Evolutionary conservation across 768 basidiomycete species (phyloP), one percentile per base, ranked within the genome.

Genomic region (Suillus bovinus): DNA sequence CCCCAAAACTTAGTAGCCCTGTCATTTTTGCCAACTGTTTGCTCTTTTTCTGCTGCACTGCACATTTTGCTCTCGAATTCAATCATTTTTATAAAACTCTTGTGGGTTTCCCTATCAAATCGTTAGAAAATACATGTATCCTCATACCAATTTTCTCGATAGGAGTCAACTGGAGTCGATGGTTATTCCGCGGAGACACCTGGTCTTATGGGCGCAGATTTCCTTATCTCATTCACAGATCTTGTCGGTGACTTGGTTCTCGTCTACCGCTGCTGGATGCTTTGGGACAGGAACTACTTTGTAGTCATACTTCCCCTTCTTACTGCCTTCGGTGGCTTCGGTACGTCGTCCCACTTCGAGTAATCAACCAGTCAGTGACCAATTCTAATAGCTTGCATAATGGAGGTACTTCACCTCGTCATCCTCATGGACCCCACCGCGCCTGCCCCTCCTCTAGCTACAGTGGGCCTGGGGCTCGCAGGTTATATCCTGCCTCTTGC

Each of bases 241-340:
- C 71, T 80, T 42, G 34, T 77, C 24, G 78, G 77, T 2, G 70
- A 78, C 65, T 17, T 73, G 39, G 63, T 75, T 52, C 72, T 80
- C 38, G 64, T 78, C 33, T 80, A 80, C 60, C 80, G 81, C 38
- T 80, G 78, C 67, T 81, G 77, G 73, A 66, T 77, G 63, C 52
- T 81, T 52, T 81, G 79, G 78, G 71, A 66, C 1, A 68, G 64
- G 55, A 76, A 72, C 42, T 73, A 73, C 60, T 72, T 69, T 61
- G 49, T 81, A 39, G 54, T 75, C 31, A 42, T 77, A 27, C 52
- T 80, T 2, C 80, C 80, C 4, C 49, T 74, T 59, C 67, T 80
- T 11, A 63, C 73, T 9, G 68, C 79, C 1, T 13, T 79, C 13
- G 69, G 63, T 9, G 72, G 74, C 39, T 71, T 81, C 52, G 66